Conservation (phyloP, 2,329 filamentous ascomycete species). For the Lecanosticta acicola region DNA sequence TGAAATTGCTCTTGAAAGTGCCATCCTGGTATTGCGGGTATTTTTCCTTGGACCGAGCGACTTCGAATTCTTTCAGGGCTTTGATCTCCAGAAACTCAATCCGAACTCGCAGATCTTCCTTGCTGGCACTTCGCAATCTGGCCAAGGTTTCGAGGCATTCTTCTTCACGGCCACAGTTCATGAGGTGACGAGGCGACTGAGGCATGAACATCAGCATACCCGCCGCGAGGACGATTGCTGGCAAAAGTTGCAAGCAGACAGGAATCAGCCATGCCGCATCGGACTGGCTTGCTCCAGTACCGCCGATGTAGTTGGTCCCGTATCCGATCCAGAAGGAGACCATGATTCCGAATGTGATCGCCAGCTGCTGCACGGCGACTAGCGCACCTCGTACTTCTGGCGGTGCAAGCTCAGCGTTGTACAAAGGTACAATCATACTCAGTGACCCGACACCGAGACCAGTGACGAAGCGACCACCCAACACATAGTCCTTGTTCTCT, state of each 20-base stretch:
- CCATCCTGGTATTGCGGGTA: conserved; percentile 52
- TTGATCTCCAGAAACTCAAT: conserved; percentile 77
- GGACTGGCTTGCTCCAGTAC: conserved; percentile 40
- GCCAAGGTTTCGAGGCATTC: conserved; percentile 57
- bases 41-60: conserved; percentile 59
- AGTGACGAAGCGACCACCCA: conserved; percentile 67
- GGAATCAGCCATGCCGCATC: background rate
- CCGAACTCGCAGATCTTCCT: conserved; percentile 61
- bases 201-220: background rate
- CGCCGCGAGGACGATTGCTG: background rate
- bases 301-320: conserved; percentile 45
- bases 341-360: conserved; percentile 51
- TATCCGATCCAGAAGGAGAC: conserved; percentile 38
- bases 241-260: background rate
- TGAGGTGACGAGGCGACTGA: conserved; percentile 36
- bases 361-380: conserved; percentile 59
- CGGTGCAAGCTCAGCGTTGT: conserved; percentile 43
- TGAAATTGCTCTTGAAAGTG: conserved; percentile 53
- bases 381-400: conserved; percentile 61
- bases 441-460: conserved; percentile 63
- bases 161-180: conserved; percentile 63
- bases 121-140: conserved; percentile 28
- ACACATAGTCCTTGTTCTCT: conserved; percentile 39
- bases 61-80: conserved; percentile 70
- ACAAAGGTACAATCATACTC: conserved; percentile 53